phyloP scores from a whole-genome alignment of 1,139 yeast species.

The Protomyces inouyei region DNA sequence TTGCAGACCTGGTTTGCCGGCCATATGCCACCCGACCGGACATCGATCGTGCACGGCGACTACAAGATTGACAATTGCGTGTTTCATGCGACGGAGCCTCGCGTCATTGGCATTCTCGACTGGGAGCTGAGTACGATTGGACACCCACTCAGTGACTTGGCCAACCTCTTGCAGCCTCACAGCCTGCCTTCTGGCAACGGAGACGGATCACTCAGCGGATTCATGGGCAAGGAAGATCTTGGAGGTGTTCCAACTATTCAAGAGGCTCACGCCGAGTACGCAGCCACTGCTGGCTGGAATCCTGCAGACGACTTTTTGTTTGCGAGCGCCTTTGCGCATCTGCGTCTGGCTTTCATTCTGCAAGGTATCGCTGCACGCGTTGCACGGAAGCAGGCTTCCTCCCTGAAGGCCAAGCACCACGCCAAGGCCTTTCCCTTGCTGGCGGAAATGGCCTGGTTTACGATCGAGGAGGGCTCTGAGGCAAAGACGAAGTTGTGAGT shows the following conservation, averaged over 20 bases:
- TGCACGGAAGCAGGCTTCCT: conserved; percentile 56
- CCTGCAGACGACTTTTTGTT: conserved; percentile 47
- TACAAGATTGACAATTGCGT: conserved; percentile 61
- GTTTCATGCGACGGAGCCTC: conserved; percentile 50
- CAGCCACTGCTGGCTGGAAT: conserved; percentile 37
- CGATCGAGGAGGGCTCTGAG: conserved; percentile 32
- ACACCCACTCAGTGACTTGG: conserved; percentile 60
- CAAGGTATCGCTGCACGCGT: conserved; percentile 67
- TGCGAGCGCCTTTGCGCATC: conserved; percentile 58
- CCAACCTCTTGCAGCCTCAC: conserved; percentile 58
- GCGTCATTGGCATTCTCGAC: conserved; percentile 56
- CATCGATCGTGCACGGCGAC: conserved; percentile 60
- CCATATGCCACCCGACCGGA: conserved; percentile 49
- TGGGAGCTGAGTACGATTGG: conserved; percentile 70
- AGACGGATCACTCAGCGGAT: conserved; percentile 19
- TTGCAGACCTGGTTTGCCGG: conserved; percentile 48
- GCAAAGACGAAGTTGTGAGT: background rate
- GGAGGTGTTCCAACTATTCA: conserved; percentile 37
- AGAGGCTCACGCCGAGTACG: conserved; percentile 35
- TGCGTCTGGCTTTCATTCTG: conserved; percentile 56
- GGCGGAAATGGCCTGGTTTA: conserved; percentile 41
- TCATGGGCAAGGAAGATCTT: conserved; percentile 26
- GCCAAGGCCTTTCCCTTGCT: conserved; percentile 48
- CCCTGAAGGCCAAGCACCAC: conserved; percentile 50
- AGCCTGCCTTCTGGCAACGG: conserved; percentile 43